Base-by-base conservation (phyloP, 805 yeast species). In the Scheffersomyces coipomensis region DNA sequence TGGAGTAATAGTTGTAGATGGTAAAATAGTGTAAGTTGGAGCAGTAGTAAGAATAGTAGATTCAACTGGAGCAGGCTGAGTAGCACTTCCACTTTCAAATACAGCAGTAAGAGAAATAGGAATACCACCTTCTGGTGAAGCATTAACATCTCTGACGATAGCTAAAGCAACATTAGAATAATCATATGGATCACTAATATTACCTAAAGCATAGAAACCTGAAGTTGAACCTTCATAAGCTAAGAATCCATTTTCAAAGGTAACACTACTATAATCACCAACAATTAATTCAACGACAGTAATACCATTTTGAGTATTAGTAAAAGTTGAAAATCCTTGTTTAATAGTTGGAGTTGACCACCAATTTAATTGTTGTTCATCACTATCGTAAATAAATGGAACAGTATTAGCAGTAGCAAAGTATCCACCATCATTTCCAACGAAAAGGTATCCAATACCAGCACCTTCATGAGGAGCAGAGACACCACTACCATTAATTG, bases 401-500 rank as follows among this genome's bases (percentile, higher is more conserved):
- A 13, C 10, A 11, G 30, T 27, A 13, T 27, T 15, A 19, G 38
- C 40, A 13, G 40, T 15, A 13, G 11, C 18, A 7, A 27, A 27
- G 12, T 27, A 27, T 4, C 30, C 27, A 16, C 58, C 59, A 15
- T 36, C 40, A 10, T 35, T 26, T 21, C 62, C 63, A 32, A 64
- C 44, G 55, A 65, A 61, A 25, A 66, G 47, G 53, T 69, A 73
- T 56, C 62, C 55, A 42, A 68, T 51, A 38, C 66, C 77, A 37
- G 77, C 77, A 48, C 76, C 77, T 49, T 65, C 73, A 48, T 71
- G 78, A 30, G 42, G 41, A 23, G 59, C 42, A 34, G 51, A 43
- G 29, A 68, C 41, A 32, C 58, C 62, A 15, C 52, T 39, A 26
- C 62, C 64, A 41, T 64, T 42, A 36, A 68, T 36, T 6, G 39